Base-by-base conservation (phyloP, 208 protist species). In the Acanthamoeba quina region DNA sequence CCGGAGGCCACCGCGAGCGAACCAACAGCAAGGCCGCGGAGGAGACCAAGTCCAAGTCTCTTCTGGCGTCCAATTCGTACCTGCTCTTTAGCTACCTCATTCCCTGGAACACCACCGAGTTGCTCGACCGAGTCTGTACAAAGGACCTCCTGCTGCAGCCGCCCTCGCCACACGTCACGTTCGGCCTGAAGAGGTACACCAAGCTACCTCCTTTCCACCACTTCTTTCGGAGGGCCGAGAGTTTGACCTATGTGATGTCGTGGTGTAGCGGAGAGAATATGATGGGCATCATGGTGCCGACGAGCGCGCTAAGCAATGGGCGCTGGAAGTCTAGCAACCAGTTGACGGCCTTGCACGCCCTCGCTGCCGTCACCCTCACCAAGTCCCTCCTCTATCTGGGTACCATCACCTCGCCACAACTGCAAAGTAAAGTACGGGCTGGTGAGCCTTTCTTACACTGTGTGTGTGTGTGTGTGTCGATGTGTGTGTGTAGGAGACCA, bases 71-170 rank as follows among this genome's bases (percentile, higher is more conserved):
- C n/a, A 74, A 29, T 34, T 44, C 68, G 68, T 85, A 85, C 47
- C 76, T 85, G 13, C 83, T 90, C 29, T 90, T 90, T 58, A 90
- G 58, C 60, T 90, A 90, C 29, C 83, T 90, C 15, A 90, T 90
- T 11, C 83, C 83, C 29, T 90, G 83, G 83, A 4, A 72, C 44
- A 72, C 83, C 10, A 17, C 52, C 26, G 60, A 66, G 34, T 29
- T 5, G 60, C 56, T 90, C 31, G 83, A 90, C 37, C 83, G 24
- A 10, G 9, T 90, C 29, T 90, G 83, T 41, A 72, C 34, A 17
- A 29, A 90, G 2, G 56, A 72, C 21, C 83, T 90, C 11, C 52
- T 66, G 29, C 83, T 90, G 6, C 29, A 74, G 4, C 83, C 83
- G 29, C 83, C 83, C 19, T 66, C 52, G 24, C 83, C 83, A 24